These are phyloP conservation scores for Melanomma pulvis-pyrius DNA, from an alignment of 495 filamentous ascomycete species.

Conservation along the genomic window DNA sequence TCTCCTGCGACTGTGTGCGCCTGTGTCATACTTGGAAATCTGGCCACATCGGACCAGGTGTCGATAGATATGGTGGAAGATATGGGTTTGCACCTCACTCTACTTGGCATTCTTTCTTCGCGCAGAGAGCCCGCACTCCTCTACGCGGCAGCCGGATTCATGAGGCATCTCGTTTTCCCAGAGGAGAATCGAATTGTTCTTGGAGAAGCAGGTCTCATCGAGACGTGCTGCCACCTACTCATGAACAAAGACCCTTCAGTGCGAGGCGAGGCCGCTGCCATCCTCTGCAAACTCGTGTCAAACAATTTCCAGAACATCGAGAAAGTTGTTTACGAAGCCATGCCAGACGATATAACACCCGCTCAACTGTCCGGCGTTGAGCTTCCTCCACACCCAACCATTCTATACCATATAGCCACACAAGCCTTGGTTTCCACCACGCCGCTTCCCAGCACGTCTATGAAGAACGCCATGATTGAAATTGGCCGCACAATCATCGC, in stretches of 20 bases:
- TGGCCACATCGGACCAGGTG: slow-evolving; percentile 31
- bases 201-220: slow-evolving; percentile 25
- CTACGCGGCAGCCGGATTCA: slow-evolving; percentile 32
- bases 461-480: slow-evolving; percentile 35
- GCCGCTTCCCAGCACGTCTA: slow-evolving; percentile 34
- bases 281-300: slow-evolving; percentile 29
- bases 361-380: slow-evolving; percentile 9
- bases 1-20: slow-evolving; percentile 28
- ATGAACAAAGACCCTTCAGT: slow-evolving; percentile 24
- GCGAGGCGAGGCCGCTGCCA: slow-evolving; percentile 35
- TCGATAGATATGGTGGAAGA: slow-evolving; percentile 31
- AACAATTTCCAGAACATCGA: slow-evolving; percentile 23
- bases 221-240: slow-evolving; percentile 25
- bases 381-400: slow-evolving; percentile 7
- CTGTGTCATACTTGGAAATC: slow-evolving; percentile 35
- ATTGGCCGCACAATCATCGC: slow-evolving; percentile 28
- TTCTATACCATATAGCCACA: slow-evolving; percentile 26
- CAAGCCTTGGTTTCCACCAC: slow-evolving; percentile 25
- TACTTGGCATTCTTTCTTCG: slow-evolving; percentile 21
- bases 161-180: slow-evolving; percentile 34
- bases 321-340: slow-evolving; percentile 20
- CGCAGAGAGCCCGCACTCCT: slow-evolving; percentile 22
- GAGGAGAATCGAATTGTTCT: slow-evolving; percentile 21
- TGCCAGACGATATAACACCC: slow-evolving; percentile 14
- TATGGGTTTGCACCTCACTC: slow-evolving; percentile 12